Conservation (phyloP, 257 asterid genomes). For the Ligustrum vulgare region DNA sequence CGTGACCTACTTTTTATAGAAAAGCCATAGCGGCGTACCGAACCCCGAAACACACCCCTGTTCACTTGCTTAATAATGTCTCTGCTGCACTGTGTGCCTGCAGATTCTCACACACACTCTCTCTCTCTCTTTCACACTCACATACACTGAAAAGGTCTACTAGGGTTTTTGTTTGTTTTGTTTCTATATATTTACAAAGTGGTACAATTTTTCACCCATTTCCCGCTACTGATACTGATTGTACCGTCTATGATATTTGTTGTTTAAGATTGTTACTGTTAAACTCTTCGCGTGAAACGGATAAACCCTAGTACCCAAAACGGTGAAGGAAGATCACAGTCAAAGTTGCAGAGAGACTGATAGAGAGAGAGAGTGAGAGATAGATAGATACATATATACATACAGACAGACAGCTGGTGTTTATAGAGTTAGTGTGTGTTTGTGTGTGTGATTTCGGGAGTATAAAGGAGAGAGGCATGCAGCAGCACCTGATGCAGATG, state of each 20-base stretch:
- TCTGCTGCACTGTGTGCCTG: slow-evolving; percentile 22
- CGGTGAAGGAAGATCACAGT: slow-evolving; percentile 23
- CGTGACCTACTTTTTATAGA: slow-evolving; percentile 62
- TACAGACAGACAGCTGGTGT: background rate
- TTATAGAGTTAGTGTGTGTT: slow-evolving; percentile 27
- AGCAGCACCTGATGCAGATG: slow-evolving; percentile 99
- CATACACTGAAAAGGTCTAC: slow-evolving; percentile 21
- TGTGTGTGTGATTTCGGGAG: slow-evolving; percentile 34
- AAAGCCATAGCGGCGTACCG: slow-evolving; percentile 44
- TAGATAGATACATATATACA: slow-evolving; percentile 4
- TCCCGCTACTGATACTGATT: background rate
- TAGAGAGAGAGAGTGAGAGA: slow-evolving; percentile 8
- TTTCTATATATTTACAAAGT: background rate
- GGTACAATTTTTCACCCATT: slow-evolving; percentile 8
- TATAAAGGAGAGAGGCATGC: slow-evolving; percentile 59
- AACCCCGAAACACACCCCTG: slow-evolving; percentile 39
- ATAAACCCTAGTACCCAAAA: slow-evolving; percentile 26
- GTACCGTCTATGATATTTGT: slow-evolving; percentile 19
- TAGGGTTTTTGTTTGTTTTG: slow-evolving; percentile 1
- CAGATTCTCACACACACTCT: slow-evolving; percentile 37
- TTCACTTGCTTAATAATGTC: slow-evolving; percentile 30
- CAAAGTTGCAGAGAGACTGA: slow-evolving; percentile 40
- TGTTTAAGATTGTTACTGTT: slow-evolving; percentile 8
- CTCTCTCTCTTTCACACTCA: slow-evolving; percentile 16
- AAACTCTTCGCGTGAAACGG: slow-evolving; percentile 16